phyloP scores from a whole-genome alignment of 116 monocot species.

The Phalaenopsis hybrid region DNA sequence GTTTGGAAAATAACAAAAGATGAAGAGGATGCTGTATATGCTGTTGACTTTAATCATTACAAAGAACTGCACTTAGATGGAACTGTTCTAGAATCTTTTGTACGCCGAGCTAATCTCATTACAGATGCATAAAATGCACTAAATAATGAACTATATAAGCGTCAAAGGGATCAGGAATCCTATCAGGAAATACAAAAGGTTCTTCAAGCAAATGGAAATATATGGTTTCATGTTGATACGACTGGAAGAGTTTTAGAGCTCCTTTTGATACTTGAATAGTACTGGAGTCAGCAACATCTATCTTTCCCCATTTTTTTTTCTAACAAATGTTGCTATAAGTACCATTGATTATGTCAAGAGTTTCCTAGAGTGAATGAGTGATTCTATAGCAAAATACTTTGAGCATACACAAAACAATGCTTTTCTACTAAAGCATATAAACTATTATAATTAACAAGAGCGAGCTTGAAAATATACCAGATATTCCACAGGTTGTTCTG shows the following conservation, averaged over 20 bases:
- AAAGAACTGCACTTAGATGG: slow-evolving; percentile 97
- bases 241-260: slow-evolving; percentile 87
- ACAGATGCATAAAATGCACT: slow-evolving; percentile 97
- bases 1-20: slow-evolving; percentile 99
- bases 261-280: slow-evolving; percentile 86
- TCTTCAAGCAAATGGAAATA: slow-evolving; percentile 68
- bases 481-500: slow-evolving; percentile 87
- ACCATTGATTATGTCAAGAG: slow-evolving; percentile 96
- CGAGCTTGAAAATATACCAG: slow-evolving; percentile 75
- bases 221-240: slow-evolving; percentile 85
- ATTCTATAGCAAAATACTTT: slow-evolving; percentile 91
- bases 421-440: slow-evolving; percentile 76
- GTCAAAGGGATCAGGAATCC: slow-evolving; percentile 88
- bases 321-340: slow-evolving; percentile 87
- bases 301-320: slow-evolving; percentile 77
- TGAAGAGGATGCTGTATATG: slow-evolving; percentile 96
- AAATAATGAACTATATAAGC: slow-evolving; percentile 78
- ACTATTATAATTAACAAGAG: slow-evolving; percentile 69
- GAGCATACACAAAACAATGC: slow-evolving; percentile 85
- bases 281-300: slow-evolving; percentile 74
- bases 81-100: slow-evolving; percentile 96
- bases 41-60: slow-evolving; percentile 96
- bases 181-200: slow-evolving; percentile 51
- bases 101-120: slow-evolving; percentile 90
- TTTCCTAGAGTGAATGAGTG: slow-evolving; percentile 97